Evolutionary conservation across 768 basidiomycete genomes (phyloP).

Genomic region (Suillus hirtellus): DNA sequence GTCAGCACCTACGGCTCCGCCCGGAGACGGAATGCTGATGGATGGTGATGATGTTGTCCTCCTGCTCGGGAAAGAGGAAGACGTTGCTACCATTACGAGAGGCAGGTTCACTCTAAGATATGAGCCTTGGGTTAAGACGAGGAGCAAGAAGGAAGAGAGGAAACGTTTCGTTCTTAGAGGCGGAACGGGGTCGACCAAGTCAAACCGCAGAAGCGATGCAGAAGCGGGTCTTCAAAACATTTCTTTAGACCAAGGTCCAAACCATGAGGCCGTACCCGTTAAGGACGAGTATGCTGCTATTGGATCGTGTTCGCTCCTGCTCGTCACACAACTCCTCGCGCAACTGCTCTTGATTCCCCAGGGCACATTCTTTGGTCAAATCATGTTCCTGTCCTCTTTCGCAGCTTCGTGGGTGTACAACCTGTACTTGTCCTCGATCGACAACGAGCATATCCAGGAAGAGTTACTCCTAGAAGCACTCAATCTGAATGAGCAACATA

Average conservation of each 20-base stretch:
- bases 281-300: slow-evolving; percentile 17
- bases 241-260: not conserved
- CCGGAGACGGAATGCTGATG: slow-evolving; percentile 30
- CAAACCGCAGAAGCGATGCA: slow-evolving; percentile 10
- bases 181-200: not conserved
- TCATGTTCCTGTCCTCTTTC: slow-evolving; percentile 34
- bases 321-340: slow-evolving; percentile 33
- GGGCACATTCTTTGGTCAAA: slow-evolving; percentile 34
- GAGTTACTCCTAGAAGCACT: slow-evolving; percentile 17
- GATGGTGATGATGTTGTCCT: slow-evolving; percentile 15
- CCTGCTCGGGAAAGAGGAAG: slow-evolving; percentile 16
- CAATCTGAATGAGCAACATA: slow-evolving; percentile 3
- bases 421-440: slow-evolving; percentile 31
- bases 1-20: slow-evolving; percentile 27
- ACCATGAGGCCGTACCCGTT: not conserved
- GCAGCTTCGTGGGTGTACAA: slow-evolving; percentile 36
- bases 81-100: slow-evolving; percentile 18
- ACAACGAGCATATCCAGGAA: slow-evolving; percentile 24
- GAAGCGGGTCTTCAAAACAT: not conserved
- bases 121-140: not conserved
- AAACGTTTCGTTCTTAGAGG: not conserved
- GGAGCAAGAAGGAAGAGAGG: not conserved
- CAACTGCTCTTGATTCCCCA: slow-evolving; percentile 39
- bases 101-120: slow-evolving; percentile 27
- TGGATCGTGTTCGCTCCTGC: slow-evolving; percentile 32